phyloP scores from a whole-genome alignment of 805 yeast species.

The Candida nemodendra region DNA sequence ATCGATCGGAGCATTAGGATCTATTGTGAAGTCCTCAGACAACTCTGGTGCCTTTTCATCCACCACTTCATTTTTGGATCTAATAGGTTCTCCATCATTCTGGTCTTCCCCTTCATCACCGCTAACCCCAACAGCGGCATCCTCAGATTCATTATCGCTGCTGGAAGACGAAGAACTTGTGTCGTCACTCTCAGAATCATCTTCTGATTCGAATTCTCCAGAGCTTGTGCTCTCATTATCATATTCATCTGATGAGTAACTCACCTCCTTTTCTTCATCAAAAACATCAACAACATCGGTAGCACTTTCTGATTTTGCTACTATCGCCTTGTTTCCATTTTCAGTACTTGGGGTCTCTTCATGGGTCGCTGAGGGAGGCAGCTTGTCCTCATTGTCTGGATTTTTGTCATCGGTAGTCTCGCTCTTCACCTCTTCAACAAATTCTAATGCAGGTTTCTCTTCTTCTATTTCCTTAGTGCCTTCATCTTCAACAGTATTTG shows the following conservation, averaged over 20 bases:
- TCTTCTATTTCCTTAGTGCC: too few species aligned
- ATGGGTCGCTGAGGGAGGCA: too few species aligned
- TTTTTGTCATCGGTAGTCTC: too few species aligned
- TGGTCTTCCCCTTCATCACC: constrained; percentile 37
- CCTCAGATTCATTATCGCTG: constrained; percentile 22
- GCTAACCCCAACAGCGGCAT: constrained; percentile 20
- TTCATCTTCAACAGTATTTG: too few species aligned
- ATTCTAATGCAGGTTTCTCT: too few species aligned
- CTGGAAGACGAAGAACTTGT: constrained; percentile 11
- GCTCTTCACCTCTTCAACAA: too few species aligned
- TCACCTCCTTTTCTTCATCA: constrained; percentile 15
- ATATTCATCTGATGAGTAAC: constrained; percentile 25
- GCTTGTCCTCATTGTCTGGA: too few species aligned
- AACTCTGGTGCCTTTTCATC: constrained; percentile 68
- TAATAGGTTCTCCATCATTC: constrained; percentile 60
- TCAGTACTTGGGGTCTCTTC: too few species aligned
- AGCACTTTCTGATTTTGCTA: too few species aligned
- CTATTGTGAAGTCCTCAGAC: constrained; percentile 64
- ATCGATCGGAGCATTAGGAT: constrained; percentile 63
- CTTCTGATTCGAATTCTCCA: constrained; percentile 19
- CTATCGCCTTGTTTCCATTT: too few species aligned
- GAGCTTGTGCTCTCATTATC: constrained; percentile 9
- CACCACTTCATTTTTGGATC: constrained; percentile 70
- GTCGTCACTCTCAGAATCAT: constrained; percentile 24
- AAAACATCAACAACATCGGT: too few species aligned